phyloP scores from a whole-genome alignment of 768 basidiomycete species.

The Pulveroboletus sp. region DNA sequence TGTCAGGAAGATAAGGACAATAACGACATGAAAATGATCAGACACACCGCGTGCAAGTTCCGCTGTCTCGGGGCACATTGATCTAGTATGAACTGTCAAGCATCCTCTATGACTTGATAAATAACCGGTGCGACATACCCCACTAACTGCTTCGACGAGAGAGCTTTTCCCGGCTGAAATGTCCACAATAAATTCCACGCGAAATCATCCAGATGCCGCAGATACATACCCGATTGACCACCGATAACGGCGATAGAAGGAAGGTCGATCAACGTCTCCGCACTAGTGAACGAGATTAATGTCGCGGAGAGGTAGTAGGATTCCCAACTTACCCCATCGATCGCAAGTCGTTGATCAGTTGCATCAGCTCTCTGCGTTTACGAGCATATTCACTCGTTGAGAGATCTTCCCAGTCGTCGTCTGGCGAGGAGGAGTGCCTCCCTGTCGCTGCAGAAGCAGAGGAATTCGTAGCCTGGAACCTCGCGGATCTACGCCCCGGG shows the following conservation, averaged over 20 bases:
- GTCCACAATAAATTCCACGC: too few relatives aligned
- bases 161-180: slow-evolving; percentile 58
- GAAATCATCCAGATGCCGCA: not conserved
- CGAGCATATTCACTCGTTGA: slow-evolving; percentile 39
- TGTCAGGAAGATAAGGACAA: slow-evolving; percentile 14
- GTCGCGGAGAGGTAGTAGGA: not conserved
- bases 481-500: not conserved
- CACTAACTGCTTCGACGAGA: slow-evolving; percentile 54
- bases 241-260: slow-evolving; percentile 58
- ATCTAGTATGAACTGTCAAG: slow-evolving; percentile 36
- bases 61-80: slow-evolving; percentile 58
- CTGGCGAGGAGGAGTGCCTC: slow-evolving; percentile 9
- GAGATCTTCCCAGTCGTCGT: slow-evolving; percentile 19
- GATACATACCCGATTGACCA: slow-evolving; percentile 47
- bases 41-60: slow-evolving; percentile 55
- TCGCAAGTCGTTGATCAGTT: slow-evolving; percentile 36
- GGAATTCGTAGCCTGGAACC: not conserved
- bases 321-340: slow-evolving; percentile 36
- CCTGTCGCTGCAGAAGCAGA: not conserved
- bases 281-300: slow-evolving; percentile 28
- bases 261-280: slow-evolving; percentile 38
- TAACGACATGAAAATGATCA: not conserved
- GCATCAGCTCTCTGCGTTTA: slow-evolving; percentile 38
- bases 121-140: slow-evolving; percentile 34
- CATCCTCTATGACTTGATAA: not conserved